Conservation (phyloP, 331 rosid genomes). For the Prunus yedoensis region DNA sequence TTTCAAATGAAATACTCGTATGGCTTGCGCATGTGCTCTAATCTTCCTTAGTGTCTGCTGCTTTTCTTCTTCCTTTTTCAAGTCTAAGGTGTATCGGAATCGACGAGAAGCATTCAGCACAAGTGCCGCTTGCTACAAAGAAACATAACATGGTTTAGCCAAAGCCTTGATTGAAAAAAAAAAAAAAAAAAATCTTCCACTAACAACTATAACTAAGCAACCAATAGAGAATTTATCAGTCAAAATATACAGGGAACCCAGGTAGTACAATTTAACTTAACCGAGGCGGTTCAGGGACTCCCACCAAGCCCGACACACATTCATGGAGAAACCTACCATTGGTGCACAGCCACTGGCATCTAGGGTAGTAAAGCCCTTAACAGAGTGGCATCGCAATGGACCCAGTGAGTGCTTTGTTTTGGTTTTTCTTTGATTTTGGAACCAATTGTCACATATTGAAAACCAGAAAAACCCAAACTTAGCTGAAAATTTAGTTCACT, state of each 20-base stretch:
- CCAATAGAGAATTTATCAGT: not conserved
- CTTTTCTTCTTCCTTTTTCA: constrained; percentile 91
- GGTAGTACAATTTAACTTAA: not conserved
- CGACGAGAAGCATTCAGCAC: constrained; percentile 99
- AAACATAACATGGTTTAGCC: constrained; percentile 21
- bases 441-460: no score
- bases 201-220: not conserved
- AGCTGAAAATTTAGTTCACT: no score
- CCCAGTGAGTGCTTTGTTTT: no score
- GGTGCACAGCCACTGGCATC: not conserved
- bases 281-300: not conserved
- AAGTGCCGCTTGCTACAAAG: constrained; percentile 89
- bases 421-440: no score
- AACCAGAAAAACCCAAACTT: no score
- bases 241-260: constrained; percentile 5
- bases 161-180: not conserved
- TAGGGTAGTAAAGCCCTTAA: not conserved
- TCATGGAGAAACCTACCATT: no score
- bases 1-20: constrained; percentile 52
- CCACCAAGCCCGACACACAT: not conserved
- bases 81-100: constrained; percentile 93
- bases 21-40: constrained; percentile 86
- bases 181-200: not conserved
- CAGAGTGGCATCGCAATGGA: not conserved
- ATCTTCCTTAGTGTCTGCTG: constrained; percentile 66